Evolutionary conservation across 306 rosid genomes (phyloP).

Genomic region (Purshia tridentata): DNA sequence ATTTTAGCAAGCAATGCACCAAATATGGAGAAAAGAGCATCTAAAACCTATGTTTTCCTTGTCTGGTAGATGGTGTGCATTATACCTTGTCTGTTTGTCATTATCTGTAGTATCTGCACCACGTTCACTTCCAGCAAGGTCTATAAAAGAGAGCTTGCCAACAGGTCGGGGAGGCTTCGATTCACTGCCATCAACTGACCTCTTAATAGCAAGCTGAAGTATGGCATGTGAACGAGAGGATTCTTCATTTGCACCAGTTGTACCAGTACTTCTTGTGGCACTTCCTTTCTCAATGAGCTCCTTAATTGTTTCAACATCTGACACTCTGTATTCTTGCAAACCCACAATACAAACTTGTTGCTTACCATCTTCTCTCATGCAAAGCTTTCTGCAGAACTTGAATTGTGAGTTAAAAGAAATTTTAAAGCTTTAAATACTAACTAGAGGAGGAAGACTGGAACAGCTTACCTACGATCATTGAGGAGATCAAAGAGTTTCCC

Average conservation of each 20-base stretch:
- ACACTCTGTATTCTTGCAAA: slow-evolving; percentile 87
- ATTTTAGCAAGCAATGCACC: slow-evolving; percentile 21
- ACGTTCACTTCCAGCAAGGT: slow-evolving; percentile 99
- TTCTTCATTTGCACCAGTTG: slow-evolving; percentile 99
- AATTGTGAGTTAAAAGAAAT: slow-evolving; percentile 23
- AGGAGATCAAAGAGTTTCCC: slow-evolving; percentile 98
- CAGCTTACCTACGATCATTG: slow-evolving; percentile 82
- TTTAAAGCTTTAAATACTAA: slow-evolving; percentile 13
- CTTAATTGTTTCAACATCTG: slow-evolving; percentile 91
- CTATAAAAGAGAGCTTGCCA: slow-evolving; percentile 97
- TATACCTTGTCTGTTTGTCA: slow-evolving; percentile 92
- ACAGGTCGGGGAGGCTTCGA: slow-evolving; percentile 86
- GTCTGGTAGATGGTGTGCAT: not conserved
- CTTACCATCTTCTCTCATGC: slow-evolving; percentile 98
- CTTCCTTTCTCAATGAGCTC: slow-evolving; percentile 94
- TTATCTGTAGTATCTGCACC: slow-evolving; percentile 99
- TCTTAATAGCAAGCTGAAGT: slow-evolving; percentile 95
- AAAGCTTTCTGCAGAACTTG: slow-evolving; percentile 75
- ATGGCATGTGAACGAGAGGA: slow-evolving; percentile 99
- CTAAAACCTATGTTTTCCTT: not conserved
- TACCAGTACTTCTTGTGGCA: slow-evolving; percentile 94
- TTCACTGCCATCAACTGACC: slow-evolving; percentile 75
- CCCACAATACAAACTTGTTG: slow-evolving; percentile 99
- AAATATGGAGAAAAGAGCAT: slow-evolving; percentile 11
- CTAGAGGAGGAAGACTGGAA: slow-evolving; percentile 14